These are phyloP conservation scores for Penicillium antarcticum DNA, from an alignment of 495 filamentous ascomycete genomes.

Conservation along the genomic window DNA sequence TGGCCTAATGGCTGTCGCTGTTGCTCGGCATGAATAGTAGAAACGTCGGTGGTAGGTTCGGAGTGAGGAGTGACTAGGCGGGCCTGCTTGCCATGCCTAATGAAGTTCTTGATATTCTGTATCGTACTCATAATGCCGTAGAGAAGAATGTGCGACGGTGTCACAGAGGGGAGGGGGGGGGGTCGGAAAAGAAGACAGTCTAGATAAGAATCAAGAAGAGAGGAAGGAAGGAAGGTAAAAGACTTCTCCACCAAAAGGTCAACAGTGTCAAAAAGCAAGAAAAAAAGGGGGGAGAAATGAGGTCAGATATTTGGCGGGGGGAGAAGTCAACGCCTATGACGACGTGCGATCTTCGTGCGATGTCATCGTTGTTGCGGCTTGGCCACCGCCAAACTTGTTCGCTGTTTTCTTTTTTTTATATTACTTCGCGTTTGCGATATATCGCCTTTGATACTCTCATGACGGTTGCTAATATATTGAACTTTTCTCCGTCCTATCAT, in stretches of 20 bases:
- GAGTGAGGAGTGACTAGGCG: constrained; percentile 61
- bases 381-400: not conserved
- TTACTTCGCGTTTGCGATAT: no score
- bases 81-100: constrained; percentile 97
- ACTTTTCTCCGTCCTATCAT: no score
- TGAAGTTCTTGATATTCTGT: constrained; percentile 94
- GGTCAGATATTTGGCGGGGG: constrained; percentile 62
- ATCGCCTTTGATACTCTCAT: no score
- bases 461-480: no score
- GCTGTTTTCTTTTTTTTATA: no score
- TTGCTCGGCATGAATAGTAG: constrained; percentile 63
- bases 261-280: constrained; percentile 53
- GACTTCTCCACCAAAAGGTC: no score
- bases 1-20: constrained; percentile 49
- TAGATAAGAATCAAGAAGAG: constrained; percentile 55
- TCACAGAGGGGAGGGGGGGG: not conserved
- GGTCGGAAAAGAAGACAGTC: constrained; percentile 42
- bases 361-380: constrained; percentile 21
- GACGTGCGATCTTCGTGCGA: constrained; percentile 19
- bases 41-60: constrained; percentile 67
- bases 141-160: not conserved
- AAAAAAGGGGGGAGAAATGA: constrained; percentile 66
- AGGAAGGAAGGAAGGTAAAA: not conserved
- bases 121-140: constrained; percentile 65
- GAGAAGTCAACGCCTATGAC: constrained; percentile 44